phyloP scores from a whole-genome alignment of 768 basidiomycete genomes.

The Termitomyces sp. region DNA sequence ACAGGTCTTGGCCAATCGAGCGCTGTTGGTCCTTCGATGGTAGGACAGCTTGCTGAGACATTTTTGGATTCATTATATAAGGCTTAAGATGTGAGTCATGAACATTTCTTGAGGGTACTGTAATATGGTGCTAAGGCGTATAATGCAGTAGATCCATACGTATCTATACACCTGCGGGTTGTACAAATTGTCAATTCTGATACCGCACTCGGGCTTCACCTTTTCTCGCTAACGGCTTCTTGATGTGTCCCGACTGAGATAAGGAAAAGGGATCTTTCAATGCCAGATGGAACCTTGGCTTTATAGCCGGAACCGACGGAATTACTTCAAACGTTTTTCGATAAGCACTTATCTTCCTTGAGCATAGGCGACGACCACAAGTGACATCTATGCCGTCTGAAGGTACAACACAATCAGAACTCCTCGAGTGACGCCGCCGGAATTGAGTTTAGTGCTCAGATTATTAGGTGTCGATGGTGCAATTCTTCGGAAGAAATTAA shows the following conservation, averaged over 20 bases:
- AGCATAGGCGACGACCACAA: not conserved
- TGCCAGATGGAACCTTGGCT: not conserved
- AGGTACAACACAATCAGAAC: not conserved
- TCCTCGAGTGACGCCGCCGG: not conserved
- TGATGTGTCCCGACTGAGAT: not conserved
- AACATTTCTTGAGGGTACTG: not conserved
- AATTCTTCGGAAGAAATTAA: not conserved
- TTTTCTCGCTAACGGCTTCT: not conserved
- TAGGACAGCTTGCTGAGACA: conserved; percentile 70
- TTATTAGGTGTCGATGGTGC: not conserved
- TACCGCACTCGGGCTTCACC: not conserved
- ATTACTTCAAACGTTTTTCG: not conserved
- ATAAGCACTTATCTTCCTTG: not conserved
- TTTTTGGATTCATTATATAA: conserved; percentile 85
- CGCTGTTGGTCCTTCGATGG: conserved; percentile 76
- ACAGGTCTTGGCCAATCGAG: conserved; percentile 83
- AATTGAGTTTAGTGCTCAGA: not conserved
- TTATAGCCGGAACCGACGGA: not conserved
- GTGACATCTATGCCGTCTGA: not conserved
- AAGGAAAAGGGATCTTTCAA: not conserved
- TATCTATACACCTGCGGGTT: not conserved
- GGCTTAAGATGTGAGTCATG: conserved; percentile 36
- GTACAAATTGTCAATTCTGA: not conserved
- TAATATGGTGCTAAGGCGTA: not conserved
- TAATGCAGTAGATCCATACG: not conserved